Evolutionary conservation across 2,329 filamentous ascomycete species (phyloP).

Genomic region (Pseudogymnoascus sp.): DNA sequence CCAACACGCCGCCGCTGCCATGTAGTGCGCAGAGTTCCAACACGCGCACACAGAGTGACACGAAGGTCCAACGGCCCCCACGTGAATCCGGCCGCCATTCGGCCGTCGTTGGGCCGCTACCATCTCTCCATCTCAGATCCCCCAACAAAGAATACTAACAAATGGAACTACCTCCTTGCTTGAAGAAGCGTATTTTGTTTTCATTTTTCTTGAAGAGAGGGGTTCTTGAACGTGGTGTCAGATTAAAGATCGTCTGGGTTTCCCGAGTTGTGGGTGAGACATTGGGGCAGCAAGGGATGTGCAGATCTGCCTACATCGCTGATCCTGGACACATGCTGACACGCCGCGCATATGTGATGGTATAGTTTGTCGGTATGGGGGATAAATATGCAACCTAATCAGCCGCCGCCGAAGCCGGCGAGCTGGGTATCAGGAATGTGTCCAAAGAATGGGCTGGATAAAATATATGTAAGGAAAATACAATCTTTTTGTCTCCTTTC

Average conservation of each 20-base stretch:
- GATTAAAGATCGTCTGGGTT: neutral
- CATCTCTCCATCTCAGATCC: neutral
- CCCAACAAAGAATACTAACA: neutral
- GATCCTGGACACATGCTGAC: neutral
- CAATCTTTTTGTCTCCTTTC: neutral
- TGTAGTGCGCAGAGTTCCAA: neutral
- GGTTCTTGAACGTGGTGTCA: no score
- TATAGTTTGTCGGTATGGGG: neutral
- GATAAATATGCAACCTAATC: neutral
- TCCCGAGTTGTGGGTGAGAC: neutral
- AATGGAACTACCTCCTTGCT: neutral
- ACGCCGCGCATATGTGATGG: neutral
- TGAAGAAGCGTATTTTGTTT: neutral
- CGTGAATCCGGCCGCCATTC: neutral
- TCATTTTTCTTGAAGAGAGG: neutral
- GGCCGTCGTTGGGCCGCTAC: neutral
- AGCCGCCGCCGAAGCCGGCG: neutral
- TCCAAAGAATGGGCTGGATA: neutral
- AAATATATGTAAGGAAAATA: neutral
- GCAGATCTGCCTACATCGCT: conserved; percentile 1
- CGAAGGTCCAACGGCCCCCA: neutral
- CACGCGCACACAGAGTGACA: neutral
- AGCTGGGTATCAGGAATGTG: neutral
- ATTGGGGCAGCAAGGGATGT: neutral
- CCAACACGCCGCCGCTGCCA: neutral